Conservation (phyloP, 768 basidiomycete genomes). For the Panaeolus cyanescens region DNA sequence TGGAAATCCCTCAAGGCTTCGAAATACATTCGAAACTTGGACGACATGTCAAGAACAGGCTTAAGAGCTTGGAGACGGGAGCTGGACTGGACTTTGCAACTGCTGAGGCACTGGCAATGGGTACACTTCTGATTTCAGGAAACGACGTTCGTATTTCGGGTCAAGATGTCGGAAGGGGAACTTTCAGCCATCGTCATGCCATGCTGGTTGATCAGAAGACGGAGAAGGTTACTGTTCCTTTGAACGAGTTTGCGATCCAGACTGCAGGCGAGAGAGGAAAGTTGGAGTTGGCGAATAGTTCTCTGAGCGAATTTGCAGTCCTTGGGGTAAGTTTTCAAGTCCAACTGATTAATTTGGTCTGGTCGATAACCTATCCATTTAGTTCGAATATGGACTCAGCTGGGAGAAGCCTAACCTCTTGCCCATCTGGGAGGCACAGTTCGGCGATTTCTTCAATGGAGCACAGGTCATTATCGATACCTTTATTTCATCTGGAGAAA, state of each 20-base stretch:
- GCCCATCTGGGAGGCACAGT: constrained; percentile 95
- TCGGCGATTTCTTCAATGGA: constrained; percentile 94
- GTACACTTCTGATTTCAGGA: constrained; percentile 81
- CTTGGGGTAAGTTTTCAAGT: constrained; percentile 78
- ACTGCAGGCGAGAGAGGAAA: constrained; percentile 53
- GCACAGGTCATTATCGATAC: constrained; percentile 91
- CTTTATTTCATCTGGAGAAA: constrained; percentile 81
- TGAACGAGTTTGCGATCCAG: constrained; percentile 52
- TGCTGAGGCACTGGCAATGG: constrained; percentile 90
- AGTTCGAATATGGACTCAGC: constrained; percentile 91
- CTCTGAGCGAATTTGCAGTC: constrained; percentile 87
- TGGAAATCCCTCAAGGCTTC: constrained; percentile 57
- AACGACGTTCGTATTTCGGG: constrained; percentile 88
- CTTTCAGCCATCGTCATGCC: constrained; percentile 88
- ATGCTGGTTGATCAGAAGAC: constrained; percentile 91
- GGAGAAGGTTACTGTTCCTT: constrained; percentile 77
- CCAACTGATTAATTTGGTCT: neutral
- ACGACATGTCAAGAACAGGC: constrained; percentile 75
- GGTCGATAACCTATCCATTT: constrained; percentile 3
- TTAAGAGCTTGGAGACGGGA: constrained; percentile 68
- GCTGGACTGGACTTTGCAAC: constrained; percentile 88
- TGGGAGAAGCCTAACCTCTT: constrained; percentile 85
- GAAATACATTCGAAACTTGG: constrained; percentile 79
- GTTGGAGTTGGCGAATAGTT: constrained; percentile 89
- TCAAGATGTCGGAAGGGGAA: constrained; percentile 91